Evolutionary conservation across 768 basidiomycete genomes (phyloP).

Genomic region (Lepiota brunneoincarnata): DNA sequence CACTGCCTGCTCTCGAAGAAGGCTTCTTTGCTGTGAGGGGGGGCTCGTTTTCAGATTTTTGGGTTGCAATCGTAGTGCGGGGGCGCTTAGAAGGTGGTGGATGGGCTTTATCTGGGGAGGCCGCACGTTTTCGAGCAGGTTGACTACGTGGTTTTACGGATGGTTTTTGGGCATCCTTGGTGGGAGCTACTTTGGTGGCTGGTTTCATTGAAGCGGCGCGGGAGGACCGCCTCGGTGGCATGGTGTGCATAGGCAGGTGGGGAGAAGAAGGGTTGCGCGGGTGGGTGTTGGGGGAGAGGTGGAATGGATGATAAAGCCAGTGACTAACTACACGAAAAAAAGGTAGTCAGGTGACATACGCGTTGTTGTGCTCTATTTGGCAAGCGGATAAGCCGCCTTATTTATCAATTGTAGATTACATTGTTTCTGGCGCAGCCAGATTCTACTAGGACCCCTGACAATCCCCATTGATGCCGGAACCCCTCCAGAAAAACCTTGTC

Average conservation of each 20-base stretch:
- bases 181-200: conserved; percentile 27
- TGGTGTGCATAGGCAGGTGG: conserved; percentile 15
- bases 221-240: conserved; percentile 51
- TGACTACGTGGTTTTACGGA: conserved; percentile 31
- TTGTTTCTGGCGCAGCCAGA: no score
- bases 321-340: conserved; percentile 17
- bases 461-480: no score
- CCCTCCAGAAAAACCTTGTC: no score
- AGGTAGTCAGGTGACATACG: conserved; percentile 35
- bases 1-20: conserved; percentile 14
- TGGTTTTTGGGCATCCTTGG: conserved; percentile 24
- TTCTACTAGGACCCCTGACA: no score
- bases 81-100: conserved; percentile 52
- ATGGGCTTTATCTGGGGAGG: conserved; percentile 41
- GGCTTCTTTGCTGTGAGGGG: conserved; percentile 27
- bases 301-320: conserved; percentile 8
- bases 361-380: conserved; percentile 33
- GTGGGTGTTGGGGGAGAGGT: conserved; percentile 18
- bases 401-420: no score
- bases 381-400: neutral
- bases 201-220: conserved; percentile 48
- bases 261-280: conserved; percentile 7
- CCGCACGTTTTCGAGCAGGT: conserved; percentile 46
- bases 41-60: conserved; percentile 44
- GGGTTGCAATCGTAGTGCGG: conserved; percentile 28